Evolutionary conservation across 2,329 filamentous ascomycete genomes (phyloP).

Genomic region (Ustulina deusta): DNA sequence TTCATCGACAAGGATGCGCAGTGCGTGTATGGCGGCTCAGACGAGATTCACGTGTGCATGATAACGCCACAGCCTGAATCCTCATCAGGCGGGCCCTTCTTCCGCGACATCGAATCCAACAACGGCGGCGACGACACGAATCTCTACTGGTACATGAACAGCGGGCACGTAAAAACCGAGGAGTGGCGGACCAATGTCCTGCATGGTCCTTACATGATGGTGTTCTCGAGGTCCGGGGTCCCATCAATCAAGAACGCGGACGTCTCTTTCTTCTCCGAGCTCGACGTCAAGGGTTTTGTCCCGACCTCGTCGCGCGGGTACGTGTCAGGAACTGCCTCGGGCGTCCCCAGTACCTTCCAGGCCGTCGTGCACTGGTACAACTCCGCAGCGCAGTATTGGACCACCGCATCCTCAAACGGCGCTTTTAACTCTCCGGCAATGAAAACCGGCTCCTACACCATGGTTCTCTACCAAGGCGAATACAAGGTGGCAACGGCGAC

Average conservation of each 20-base stretch:
- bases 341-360: constrained; percentile 64
- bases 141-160: constrained; percentile 78
- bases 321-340: constrained; percentile 71
- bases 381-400: constrained; percentile 72
- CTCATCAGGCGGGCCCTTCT: constrained; percentile 75
- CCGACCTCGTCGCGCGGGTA: constrained; percentile 66
- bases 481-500: constrained; percentile 63
- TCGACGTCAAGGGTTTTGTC: constrained; percentile 70
- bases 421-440: constrained; percentile 60
- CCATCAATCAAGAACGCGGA: constrained; percentile 62
- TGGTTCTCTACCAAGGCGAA: constrained; percentile 72
- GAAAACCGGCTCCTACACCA: constrained; percentile 46
- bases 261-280: constrained; percentile 69
- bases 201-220: constrained; percentile 73
- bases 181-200: constrained; percentile 68
- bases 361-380: constrained; percentile 76
- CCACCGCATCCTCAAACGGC: constrained; percentile 65
- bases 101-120: constrained; percentile 74
- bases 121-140: constrained; percentile 68
- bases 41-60: constrained; percentile 69
- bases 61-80: constrained; percentile 68
- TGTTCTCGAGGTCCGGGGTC: constrained; percentile 69
- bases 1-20: constrained; percentile 76
- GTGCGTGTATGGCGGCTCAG: constrained; percentile 66
- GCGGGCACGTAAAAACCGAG: constrained; percentile 72